Evolutionary conservation across 768 basidiomycete species (phyloP).

Genomic region (Suillus bovinus): DNA sequence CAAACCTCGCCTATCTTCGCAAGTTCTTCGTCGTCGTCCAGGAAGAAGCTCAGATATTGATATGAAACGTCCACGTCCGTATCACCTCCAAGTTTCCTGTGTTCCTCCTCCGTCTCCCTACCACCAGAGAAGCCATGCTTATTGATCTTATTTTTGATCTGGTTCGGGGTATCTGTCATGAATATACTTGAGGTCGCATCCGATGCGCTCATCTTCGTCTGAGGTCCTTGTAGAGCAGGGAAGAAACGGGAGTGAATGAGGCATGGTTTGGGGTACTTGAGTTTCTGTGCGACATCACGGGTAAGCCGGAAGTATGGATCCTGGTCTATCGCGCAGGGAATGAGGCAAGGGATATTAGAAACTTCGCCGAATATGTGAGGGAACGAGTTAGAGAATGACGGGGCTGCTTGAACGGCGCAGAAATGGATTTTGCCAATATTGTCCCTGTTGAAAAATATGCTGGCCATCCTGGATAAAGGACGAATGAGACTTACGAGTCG

Average conservation of each 20-base stretch:
- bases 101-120: conserved; percentile 93
- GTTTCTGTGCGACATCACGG: conserved; percentile 89
- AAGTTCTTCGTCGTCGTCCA: conserved; percentile 93
- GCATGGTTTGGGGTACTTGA: conserved; percentile 94
- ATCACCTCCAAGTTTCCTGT: conserved; percentile 83
- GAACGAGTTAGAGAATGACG: conserved; percentile 97
- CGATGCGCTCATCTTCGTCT: conserved; percentile 99
- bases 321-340: conserved; percentile 98
- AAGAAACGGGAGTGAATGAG: conserved; percentile 97
- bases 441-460: conserved; percentile 57
- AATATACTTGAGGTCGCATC: conserved; percentile 91
- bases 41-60: conserved; percentile 93
- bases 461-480: neutral
- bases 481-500: conserved; percentile 71
- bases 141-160: conserved; percentile 98
- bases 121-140: conserved; percentile 96
- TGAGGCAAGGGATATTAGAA: conserved; percentile 86
- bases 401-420: conserved; percentile 91
- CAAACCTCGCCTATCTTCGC: conserved; percentile 73
- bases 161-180: conserved; percentile 90
- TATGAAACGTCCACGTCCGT: conserved; percentile 95
- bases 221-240: conserved; percentile 95
- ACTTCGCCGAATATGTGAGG: conserved; percentile 91
- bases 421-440: conserved; percentile 99
- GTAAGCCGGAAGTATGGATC: conserved; percentile 98